Evolutionary conservation across 192 early-diverging fungal species (phyloP), one percentile per base, ranked within the genome.

Genomic region (Phlyctochytrium planicorne): DNA sequence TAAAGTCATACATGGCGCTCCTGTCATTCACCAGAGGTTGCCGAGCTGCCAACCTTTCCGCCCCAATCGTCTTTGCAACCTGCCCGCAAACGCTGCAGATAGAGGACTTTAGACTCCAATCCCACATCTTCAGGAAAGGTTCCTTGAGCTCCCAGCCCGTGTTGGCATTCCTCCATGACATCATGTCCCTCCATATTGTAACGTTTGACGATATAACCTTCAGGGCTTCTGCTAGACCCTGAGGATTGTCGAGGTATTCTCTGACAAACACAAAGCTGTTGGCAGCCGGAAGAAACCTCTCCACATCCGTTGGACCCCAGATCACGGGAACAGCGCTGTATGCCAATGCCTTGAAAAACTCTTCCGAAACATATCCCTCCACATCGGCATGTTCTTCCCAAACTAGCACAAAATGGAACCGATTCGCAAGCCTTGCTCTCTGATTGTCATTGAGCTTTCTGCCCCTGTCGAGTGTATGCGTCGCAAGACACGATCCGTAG

Each of bases 321-420:
- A 29, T 29, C 55, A 57, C 55, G 12, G 27, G 55, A 12, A 57
- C 55, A 4, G 20, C 27, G 55, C 27, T 57, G 55, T 57, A 57
- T 10, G 55, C 16, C 55, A 57, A 27, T 6, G 20, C 55, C 55
- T 57, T 57, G 20, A 10, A 57, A 25, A 20, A 57, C 55, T 57
- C 20, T 25, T 14, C 16, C 55, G 55, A 25, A 12, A 57, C 12
- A 27, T 57, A 29, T 6, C 55, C 55, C 20, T 29, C 27, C 55
- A 14, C 55, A 10, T 29, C 20, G 14, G 12, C 55, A 14, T 57
- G 10, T 6, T 57, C 55, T 27, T 57, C 55, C 27, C 16, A 25
- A 12, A 57, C 55, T 27, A 57, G 16, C 16, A 57, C 16, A 57
- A 57, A 57, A 10, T 24, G 55, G 27, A 24, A 57, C 55, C 27